Conservation (phyloP, 805 yeast genomes). For the Zygotorulaspora florentina region DNA sequence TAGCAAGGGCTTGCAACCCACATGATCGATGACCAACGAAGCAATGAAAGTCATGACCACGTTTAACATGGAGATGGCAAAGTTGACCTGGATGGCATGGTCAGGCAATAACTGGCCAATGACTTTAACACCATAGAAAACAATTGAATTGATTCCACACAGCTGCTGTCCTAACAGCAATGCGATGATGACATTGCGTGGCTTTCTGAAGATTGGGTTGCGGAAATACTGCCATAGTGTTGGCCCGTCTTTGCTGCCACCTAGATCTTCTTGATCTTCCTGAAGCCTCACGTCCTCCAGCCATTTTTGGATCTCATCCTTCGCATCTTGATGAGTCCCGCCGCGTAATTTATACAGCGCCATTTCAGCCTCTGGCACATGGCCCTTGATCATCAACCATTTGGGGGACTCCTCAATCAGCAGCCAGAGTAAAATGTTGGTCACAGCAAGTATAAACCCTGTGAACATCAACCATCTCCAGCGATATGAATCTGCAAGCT, state of each 20-base stretch:
- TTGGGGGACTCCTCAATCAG: slow-evolving; percentile 73
- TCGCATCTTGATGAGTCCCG: slow-evolving; percentile 27
- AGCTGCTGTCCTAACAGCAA: slow-evolving; percentile 84
- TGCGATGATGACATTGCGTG: slow-evolving; percentile 63
- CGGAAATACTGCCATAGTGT: slow-evolving; percentile 45
- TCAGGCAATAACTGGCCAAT: slow-evolving; percentile 68
- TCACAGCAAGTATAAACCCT: slow-evolving; percentile 52
- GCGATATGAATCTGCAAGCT: slow-evolving; percentile 55
- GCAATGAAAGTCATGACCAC: slow-evolving; percentile 68
- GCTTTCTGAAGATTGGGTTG: slow-evolving; percentile 48
- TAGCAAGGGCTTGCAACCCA: slow-evolving; percentile 73
- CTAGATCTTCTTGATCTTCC: slow-evolving; percentile 4
- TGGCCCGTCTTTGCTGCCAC: slow-evolving; percentile 11
- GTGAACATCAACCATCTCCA: slow-evolving; percentile 74
- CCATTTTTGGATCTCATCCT: slow-evolving; percentile 23
- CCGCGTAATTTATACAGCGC: slow-evolving; percentile 38
- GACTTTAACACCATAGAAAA: slow-evolving; percentile 89
- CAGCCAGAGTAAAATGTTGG: slow-evolving; percentile 43
- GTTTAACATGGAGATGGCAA: slow-evolving; percentile 70
- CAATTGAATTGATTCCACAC: slow-evolving; percentile 87
- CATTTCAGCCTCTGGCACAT: slow-evolving; percentile 39
- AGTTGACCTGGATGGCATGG: slow-evolving; percentile 66
- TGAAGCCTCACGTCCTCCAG: slow-evolving; percentile 6
- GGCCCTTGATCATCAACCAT: slow-evolving; percentile 52
- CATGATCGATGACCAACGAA: slow-evolving; percentile 68